Base-by-base conservation (phyloP, 2,329 filamentous ascomycete species). In the Colletotrichum paranaense region DNA sequence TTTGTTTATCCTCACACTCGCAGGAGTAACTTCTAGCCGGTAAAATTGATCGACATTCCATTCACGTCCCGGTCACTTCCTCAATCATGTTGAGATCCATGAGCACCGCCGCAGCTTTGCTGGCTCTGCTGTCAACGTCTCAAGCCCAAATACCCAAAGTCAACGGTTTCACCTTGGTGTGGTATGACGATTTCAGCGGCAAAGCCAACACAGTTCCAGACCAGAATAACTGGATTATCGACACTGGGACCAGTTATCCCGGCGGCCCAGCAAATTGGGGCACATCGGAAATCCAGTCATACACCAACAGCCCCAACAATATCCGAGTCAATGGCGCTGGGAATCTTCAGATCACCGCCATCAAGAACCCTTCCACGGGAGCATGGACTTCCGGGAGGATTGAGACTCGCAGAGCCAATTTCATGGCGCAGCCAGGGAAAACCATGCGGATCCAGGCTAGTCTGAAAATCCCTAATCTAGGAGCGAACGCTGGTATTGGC, bases 251-350 rank as follows among this genome's bases (percentile, higher is more conserved):
- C 76, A 63, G 64, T 22, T 89, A 88, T 74, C 80, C 84, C 1
- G 83, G 83, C 30, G 86, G 86, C 0, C 78, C 85, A 0, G 67
- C 78, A 3, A 80, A 84, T 72, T 88, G 87, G 86, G 86, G 82
- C 55, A 89, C 86, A 1, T 81, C 82, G 65, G 87, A 89, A 77
- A 78, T 85, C 14, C 80, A 88, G 77, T 82, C 79, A 1, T 88
- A 88, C 79, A 87, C 86, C 35, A 76, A 76, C 53, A 79, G 78
- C n/a, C 38, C 74, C 6, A 68, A 76, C 53, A 88, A 88, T 78
- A 72, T 88, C 46, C 86, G 88, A 69, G 79, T 87, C 64, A 88
- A 83, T 53, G 88, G 88, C 38, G 82, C 84, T 38, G 81, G 81
- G 57, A 87, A 87, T 0, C 78, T 90, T 2, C 79, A 77, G 67